A percentile compares a stretch with the other conserved stretches of the same genome.
phyloP scores from a whole-genome alignment of 306 rosid species.

The Geum urbanum region DNA sequence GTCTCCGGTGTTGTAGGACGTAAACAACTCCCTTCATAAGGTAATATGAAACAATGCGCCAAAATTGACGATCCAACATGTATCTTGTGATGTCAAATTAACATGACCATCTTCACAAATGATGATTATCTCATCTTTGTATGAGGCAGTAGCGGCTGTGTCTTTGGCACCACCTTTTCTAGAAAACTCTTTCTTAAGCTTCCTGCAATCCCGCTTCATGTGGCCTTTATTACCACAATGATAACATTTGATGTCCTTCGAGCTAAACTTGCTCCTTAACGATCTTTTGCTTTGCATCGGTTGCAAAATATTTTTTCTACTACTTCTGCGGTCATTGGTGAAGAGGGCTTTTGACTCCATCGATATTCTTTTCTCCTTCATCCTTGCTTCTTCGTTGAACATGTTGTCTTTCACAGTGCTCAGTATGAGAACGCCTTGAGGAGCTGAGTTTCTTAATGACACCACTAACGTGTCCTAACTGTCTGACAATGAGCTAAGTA shows the following conservation, averaged over 20 bases:
- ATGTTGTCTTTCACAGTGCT: not conserved
- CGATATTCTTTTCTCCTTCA: not conserved
- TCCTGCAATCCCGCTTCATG: not conserved
- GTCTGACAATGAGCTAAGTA: too few species aligned
- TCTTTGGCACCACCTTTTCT: not conserved
- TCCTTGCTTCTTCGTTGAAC: not conserved
- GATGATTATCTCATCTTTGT: too few species aligned
- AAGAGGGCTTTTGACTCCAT: not conserved
- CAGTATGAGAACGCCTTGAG: not conserved
- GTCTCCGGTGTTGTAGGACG: not conserved
- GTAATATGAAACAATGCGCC: not conserved
- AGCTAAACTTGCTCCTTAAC: not conserved
- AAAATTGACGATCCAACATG: slow-evolving; percentile 15
- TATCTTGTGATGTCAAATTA: not conserved
- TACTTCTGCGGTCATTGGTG: not conserved
- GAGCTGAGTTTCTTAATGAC: too few species aligned
- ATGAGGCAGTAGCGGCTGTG: too few species aligned
- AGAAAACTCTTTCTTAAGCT: not conserved
- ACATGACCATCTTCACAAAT: too few species aligned
- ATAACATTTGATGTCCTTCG: not conserved
- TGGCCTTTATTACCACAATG: not conserved
- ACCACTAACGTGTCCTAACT: too few species aligned
- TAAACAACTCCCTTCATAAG: not conserved
- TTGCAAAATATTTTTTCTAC: not conserved
- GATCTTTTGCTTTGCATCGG: not conserved